Conservation (phyloP, 257 asterid species). For the Parsonsia alboflavescens region DNA sequence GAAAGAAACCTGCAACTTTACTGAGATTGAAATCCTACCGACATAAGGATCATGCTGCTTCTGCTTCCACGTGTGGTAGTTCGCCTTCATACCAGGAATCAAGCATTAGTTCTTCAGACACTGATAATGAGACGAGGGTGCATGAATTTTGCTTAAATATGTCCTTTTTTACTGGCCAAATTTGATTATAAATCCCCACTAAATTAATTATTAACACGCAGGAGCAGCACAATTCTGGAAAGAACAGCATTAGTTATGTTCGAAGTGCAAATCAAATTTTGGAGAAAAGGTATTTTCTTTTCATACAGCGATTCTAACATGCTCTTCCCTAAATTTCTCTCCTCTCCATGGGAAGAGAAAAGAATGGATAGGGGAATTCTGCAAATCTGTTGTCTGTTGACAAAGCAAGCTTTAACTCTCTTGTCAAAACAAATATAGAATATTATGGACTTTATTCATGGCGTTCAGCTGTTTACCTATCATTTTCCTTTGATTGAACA, state of each 20-base stretch:
- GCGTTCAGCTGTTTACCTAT: not conserved
- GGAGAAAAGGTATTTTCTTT: constrained; percentile 46
- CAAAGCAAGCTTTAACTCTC: too few relatives aligned
- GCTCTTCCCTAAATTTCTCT: not conserved
- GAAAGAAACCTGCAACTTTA: constrained; percentile 39
- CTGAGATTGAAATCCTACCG: constrained; percentile 57
- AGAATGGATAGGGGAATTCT: not conserved
- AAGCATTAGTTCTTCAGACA: constrained; percentile 44
- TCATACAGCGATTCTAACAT: not conserved
- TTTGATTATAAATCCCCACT: constrained; percentile 14
- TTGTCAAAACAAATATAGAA: not conserved
- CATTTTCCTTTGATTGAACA: constrained; percentile 12
- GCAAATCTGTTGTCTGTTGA: not conserved
- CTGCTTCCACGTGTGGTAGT: constrained; percentile 31
- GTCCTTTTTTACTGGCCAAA: not conserved
- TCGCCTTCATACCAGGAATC: constrained; percentile 34
- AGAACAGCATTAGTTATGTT: constrained; percentile 26
- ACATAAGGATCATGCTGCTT: constrained; percentile 31
- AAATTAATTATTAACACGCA: constrained; percentile 33
- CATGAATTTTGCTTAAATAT: constrained; percentile 3
- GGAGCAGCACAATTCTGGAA: constrained; percentile 41
- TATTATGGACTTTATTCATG: not conserved
- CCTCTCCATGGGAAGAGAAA: not conserved
- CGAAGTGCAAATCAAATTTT: constrained; percentile 33
- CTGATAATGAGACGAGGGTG: constrained; percentile 51